A percentile compares a stretch with the other conserved stretches of the same genome.
Evolutionary conservation across 768 basidiomycete genomes (phyloP).

Genomic region (Trametes cinnabarina): DNA sequence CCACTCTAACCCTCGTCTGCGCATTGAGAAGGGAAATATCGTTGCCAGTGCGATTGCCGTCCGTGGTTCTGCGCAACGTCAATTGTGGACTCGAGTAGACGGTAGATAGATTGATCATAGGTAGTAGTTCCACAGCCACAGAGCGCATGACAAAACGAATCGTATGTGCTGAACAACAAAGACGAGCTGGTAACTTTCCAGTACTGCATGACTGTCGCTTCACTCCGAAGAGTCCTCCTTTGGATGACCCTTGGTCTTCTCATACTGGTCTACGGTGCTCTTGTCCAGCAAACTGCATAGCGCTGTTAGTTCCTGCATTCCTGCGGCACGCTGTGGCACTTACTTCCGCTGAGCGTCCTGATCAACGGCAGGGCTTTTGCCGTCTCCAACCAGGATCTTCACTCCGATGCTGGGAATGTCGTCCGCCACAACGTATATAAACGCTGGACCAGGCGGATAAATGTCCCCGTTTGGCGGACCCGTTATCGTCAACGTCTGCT

Average conservation of each 20-base stretch:
- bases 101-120: not conserved
- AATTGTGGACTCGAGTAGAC: too few species aligned
- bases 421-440: constrained; percentile 64
- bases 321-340: too few species aligned
- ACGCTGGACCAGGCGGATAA: constrained; percentile 82
- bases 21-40: too few species aligned
- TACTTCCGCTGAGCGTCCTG: constrained; percentile 57
- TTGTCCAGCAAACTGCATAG: constrained; percentile 48
- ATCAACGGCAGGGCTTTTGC: constrained; percentile 58
- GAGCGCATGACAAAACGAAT: not conserved
- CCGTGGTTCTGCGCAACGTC: too few species aligned
- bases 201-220: not conserved
- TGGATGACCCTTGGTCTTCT: constrained; percentile 31
- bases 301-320: too few species aligned
- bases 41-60: too few species aligned
- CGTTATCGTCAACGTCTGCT: constrained; percentile 50
- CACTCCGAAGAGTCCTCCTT: constrained; percentile 9
- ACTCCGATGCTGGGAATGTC: constrained; percentile 64
- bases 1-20: too few species aligned
- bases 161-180: too few species aligned
- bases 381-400: constrained; percentile 69
- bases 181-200: too few species aligned
- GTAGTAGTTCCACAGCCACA: not conserved
- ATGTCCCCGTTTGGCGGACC: constrained; percentile 63
- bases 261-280: constrained; percentile 51